phyloP scores from a whole-genome alignment of 352 stramenopile genomes.

The Pythium phragmiticola region DNA sequence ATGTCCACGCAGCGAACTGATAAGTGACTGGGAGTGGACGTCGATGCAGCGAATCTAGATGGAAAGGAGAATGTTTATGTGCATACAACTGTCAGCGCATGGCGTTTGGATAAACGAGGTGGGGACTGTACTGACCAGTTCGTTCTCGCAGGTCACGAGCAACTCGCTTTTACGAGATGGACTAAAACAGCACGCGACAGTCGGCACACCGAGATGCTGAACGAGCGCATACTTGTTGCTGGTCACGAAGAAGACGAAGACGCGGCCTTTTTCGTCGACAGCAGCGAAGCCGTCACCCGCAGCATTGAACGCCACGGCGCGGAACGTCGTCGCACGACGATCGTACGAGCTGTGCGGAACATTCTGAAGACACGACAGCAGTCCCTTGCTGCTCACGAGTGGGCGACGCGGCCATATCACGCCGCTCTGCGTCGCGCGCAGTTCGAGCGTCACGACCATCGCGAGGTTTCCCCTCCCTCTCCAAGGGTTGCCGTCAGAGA shows the following conservation, averaged over 20 bases:
- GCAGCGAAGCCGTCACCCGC: conserved; percentile 65
- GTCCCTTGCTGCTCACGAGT: conserved; percentile 61
- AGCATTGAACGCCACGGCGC: conserved; percentile 64
- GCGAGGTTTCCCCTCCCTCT: neutral
- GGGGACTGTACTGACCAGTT: conserved; percentile 39
- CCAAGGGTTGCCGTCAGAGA: neutral
- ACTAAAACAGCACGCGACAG: conserved; percentile 70
- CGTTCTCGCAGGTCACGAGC: conserved; percentile 82
- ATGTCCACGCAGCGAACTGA: conserved; percentile 79
- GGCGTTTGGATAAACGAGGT: neutral
- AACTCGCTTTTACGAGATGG: conserved; percentile 65
- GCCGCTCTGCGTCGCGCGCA: conserved; percentile 63
- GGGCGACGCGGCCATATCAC: conserved; percentile 75
- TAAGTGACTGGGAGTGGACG: conserved; percentile 65
- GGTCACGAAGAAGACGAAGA: conserved; percentile 81
- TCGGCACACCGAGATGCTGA: conserved; percentile 58
- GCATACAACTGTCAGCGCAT: neutral
- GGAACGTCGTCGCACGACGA: conserved; percentile 47
- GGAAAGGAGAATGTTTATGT: neutral
- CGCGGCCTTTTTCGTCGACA: conserved; percentile 70
- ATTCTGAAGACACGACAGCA: conserved; percentile 72
- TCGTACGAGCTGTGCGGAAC: conserved; percentile 64
- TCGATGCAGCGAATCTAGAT: conserved; percentile 66
- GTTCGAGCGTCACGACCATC: conserved; percentile 70
- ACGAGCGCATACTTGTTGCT: conserved; percentile 75